Evolutionary conservation across 2,329 filamentous ascomycete genomes (phyloP).

Genomic region (Microsporum canis): DNA sequence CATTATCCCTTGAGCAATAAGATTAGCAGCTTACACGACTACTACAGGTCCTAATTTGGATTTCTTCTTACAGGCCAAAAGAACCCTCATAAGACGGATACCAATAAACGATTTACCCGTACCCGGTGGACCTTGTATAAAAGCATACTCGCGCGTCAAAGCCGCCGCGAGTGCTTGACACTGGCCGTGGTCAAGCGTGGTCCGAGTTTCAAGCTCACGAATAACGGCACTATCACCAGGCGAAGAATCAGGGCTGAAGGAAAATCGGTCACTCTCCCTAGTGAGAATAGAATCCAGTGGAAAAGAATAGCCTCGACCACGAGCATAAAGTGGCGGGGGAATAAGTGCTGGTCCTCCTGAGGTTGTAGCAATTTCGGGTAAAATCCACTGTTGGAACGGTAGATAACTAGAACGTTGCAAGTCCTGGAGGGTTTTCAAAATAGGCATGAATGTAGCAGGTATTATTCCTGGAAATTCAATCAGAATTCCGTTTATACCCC

Average conservation of each 20-base stretch:
- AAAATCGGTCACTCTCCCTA: not conserved
- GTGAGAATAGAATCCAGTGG: not conserved
- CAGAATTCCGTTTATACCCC: conserved; percentile 28
- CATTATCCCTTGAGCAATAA: not conserved
- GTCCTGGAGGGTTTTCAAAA: conserved; percentile 44
- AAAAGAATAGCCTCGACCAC: not conserved
- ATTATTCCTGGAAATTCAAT: conserved; percentile 54
- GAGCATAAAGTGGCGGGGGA: conserved; percentile 18
- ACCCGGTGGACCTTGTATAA: conserved; percentile 60
- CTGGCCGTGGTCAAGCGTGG: conserved; percentile 39
- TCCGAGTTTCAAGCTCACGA: not conserved
- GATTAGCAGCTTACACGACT: not conserved
- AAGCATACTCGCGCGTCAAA: conserved; percentile 37
- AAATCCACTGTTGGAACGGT: conserved; percentile 42
- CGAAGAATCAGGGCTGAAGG: not conserved
- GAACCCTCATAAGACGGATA: conserved; percentile 44
- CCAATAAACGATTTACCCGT: conserved; percentile 58
- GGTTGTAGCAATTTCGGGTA: conserved; percentile 18
- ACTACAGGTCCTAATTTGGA: conserved; percentile 34
- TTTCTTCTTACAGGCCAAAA: conserved; percentile 22
- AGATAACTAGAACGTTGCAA: conserved; percentile 38
- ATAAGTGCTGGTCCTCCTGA: not conserved
- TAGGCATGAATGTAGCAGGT: conserved; percentile 47
- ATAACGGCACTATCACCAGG: not conserved
- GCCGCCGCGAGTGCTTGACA: conserved; percentile 20